These are phyloP conservation scores for Nannochloris sp. DNA, from an alignment of 139 green algal species.

Conservation along the genomic window DNA sequence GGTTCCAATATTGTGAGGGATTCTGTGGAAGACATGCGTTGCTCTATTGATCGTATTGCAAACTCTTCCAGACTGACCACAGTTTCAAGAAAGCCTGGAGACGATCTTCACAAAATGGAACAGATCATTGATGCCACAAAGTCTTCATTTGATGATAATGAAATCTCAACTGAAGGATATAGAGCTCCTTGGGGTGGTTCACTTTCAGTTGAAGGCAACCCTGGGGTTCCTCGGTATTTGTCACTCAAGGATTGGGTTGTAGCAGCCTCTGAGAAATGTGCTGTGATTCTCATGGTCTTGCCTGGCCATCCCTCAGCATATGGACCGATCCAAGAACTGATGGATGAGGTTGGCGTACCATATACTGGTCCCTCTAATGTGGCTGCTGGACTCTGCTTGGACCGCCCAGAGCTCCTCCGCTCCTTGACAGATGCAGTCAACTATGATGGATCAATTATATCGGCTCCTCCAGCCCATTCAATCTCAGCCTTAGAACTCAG, in stretches of 20 bases:
- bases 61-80: neutral
- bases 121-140: neutral
- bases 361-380: slow-evolving; percentile 9
- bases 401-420: slow-evolving; percentile 10
- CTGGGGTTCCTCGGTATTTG: slow-evolving; percentile 2
- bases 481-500: slow-evolving; percentile 25
- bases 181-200: slow-evolving; percentile 4
- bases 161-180: slow-evolving; percentile 1
- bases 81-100: neutral
- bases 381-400: slow-evolving; percentile 12
- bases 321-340: slow-evolving; percentile 21
- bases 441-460: neutral
- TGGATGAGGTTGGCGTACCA: slow-evolving; percentile 18
- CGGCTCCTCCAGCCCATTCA: slow-evolving; percentile 7
- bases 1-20: neutral
- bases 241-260: slow-evolving; percentile 12
- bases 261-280: slow-evolving; percentile 8
- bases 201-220: neutral
- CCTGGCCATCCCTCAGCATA: slow-evolving; percentile 6
- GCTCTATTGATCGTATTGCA: neutral
- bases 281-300: slow-evolving; percentile 13
- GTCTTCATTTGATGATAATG: neutral
- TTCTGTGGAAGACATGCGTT: neutral
- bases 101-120: slow-evolving; percentile 2
- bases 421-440: neutral